Base-by-base conservation (phyloP, 805 yeast genomes). In the Schizosaccharomyces osmophilus region DNA sequence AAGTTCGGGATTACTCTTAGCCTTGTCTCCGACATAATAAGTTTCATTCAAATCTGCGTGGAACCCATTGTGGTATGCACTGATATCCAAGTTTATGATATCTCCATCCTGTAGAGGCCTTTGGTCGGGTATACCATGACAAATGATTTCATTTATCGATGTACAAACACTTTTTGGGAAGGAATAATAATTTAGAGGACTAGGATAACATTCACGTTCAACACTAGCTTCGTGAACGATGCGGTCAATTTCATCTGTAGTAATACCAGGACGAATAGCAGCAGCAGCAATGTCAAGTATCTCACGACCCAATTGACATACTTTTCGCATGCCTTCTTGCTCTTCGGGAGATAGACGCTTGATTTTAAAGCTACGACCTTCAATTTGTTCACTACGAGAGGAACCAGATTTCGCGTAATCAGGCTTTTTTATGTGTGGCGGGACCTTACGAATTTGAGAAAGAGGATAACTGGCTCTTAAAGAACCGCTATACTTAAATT, bases 11-110 rank as follows among this genome's bases (percentile, higher is more conserved):
- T 90, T 79, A n/a, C 81, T 73, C 66, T 78, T 81, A 45, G 93
- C 87, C 69, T 85, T 87, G 62, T 84, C 90, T 13, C 97, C 98
- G 36, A 93, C 95, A 69, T 93, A 93, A 72, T 89, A 93, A 0
- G 98, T 93, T 73, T 93, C 97, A 72, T 93, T 93, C 70, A 93
- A 76, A 72, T 93, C 98, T 8, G 95, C 84, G 73, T 93, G 97
- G 74, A 82, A 81, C 1, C 98, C 98, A 66, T 85, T 79, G 72
- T 84, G 80, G 74, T 79, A 93, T 61, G 93, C 72, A 3, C 95
- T 79, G 59, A 93, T 86, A 71, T 93, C 98, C 65, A 93, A 75
- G 70, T 93, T 93, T 64, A 93, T 79, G 66, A 93, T 90, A 70
- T 93, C 98, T 63, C 98, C 98, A 66, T 90, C 97, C 71, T 86